Evolutionary conservation across 176 grass and related monocot species (phyloP).

Genomic region (Phyllostachys edulis): DNA sequence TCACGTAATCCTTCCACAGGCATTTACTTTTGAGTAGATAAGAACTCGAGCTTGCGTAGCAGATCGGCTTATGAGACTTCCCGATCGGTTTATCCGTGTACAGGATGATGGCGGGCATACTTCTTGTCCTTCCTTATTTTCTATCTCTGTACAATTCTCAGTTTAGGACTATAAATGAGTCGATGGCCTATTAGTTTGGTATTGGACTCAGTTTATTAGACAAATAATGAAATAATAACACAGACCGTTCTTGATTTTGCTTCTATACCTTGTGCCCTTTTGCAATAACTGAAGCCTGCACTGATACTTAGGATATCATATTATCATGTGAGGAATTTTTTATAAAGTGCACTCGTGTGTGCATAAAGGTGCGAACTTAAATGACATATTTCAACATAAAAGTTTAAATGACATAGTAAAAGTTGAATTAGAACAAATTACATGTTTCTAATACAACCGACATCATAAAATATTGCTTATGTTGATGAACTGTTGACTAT

Average conservation of each 20-base stretch:
- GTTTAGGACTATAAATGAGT: background rate
- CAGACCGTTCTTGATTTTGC: background rate
- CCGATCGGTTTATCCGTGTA: background rate
- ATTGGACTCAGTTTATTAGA: background rate
- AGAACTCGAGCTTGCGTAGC: background rate
- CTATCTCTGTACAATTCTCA: background rate
- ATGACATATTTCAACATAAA: too few relatives aligned
- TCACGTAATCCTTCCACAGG: conserved; percentile 57
- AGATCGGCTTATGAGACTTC: background rate
- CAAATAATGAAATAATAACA: background rate
- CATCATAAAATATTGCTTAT: too few relatives aligned
- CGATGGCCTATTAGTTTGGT: background rate
- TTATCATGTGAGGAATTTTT: background rate
- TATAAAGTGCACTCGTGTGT: too few relatives aligned
- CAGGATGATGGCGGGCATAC: background rate
- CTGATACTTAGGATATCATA: background rate
- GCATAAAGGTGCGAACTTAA: too few relatives aligned
- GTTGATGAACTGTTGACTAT: too few relatives aligned
- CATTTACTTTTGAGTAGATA: background rate
- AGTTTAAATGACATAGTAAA: too few relatives aligned
- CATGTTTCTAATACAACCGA: too few relatives aligned
- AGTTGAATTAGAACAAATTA: too few relatives aligned
- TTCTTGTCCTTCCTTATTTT: background rate
- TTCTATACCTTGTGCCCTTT: background rate
- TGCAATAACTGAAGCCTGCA: background rate